These are phyloP conservation scores for Irpex sp. DNA, from an alignment of 1,284 basidiomycete species.

Conservation along the genomic window DNA sequence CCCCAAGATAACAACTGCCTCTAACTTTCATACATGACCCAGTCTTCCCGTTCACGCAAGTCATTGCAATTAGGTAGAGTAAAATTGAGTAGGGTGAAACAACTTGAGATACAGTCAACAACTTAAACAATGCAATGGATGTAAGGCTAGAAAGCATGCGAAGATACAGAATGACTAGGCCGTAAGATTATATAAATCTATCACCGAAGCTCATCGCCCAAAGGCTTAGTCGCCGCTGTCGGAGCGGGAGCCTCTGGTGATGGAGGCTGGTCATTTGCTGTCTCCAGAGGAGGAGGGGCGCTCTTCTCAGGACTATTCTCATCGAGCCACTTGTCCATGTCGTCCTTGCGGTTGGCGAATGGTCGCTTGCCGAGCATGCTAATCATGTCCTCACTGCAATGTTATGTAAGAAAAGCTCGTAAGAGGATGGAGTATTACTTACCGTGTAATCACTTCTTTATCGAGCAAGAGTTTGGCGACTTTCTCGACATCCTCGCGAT, in stretches of 20 bases:
- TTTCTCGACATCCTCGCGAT: constrained; percentile 90
- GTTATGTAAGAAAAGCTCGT: constrained; percentile 17
- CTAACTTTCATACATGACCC: too few species aligned
- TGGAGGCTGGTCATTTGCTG: constrained; percentile 10
- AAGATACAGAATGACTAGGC: background rate
- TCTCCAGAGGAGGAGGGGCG: constrained; percentile 56
- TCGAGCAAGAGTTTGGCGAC: constrained; percentile 87
- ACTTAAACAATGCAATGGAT: background rate
- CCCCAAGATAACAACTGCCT: too few species aligned
- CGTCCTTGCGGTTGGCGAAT: constrained; percentile 75
- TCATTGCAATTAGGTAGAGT: too few species aligned
- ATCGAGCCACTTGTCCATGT: constrained; percentile 94
- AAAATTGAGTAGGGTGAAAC: background rate
- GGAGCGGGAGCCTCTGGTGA: constrained; percentile 36
- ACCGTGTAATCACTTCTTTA: constrained; percentile 95
- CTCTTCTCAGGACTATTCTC: constrained; percentile 57
- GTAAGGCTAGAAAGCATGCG: background rate
- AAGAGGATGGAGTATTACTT: constrained; percentile 17
- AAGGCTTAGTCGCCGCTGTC: constrained; percentile 46
- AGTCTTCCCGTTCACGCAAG: too few species aligned
- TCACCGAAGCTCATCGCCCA: constrained; percentile 18
- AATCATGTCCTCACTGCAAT: constrained; percentile 79
- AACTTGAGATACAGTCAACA: background rate
- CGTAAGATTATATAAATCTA: constrained; percentile 9
- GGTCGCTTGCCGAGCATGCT: constrained; percentile 81